A percentile compares a stretch with the other conserved stretches of the same genome.
These are phyloP conservation scores for Gaeumannomyces tritici DNA, from an alignment of 2,329 filamentous ascomycete genomes.

Conservation along the genomic window DNA sequence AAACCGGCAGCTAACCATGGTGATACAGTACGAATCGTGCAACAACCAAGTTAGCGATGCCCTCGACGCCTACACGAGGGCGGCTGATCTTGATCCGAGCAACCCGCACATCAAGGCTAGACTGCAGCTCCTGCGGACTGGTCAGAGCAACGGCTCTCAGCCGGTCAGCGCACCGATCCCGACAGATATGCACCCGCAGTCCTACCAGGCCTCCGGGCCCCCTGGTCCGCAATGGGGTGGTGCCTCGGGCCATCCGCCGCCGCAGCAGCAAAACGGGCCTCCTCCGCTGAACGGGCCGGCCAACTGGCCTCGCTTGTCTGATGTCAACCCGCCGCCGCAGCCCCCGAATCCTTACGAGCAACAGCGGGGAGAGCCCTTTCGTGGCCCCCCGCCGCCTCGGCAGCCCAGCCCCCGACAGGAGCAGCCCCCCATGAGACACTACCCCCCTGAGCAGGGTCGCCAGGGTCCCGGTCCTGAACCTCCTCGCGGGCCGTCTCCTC, in stretches of 20 bases:
- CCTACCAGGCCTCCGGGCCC: constrained; percentile 82
- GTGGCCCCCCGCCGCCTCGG: constrained; percentile 57
- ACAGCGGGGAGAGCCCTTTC: constrained; percentile 60
- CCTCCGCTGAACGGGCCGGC: constrained; percentile 48
- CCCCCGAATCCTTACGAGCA: constrained; percentile 76
- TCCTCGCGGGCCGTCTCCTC: constrained; percentile 42
- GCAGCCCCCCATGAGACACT: constrained; percentile 52
- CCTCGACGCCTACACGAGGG: constrained; percentile 87
- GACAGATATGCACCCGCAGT: constrained; percentile 91
- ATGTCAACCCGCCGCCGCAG: constrained; percentile 68
- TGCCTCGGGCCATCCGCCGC: constrained; percentile 49
- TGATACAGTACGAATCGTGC: constrained; percentile 79
- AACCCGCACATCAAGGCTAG: constrained; percentile 97
- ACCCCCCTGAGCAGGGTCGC: constrained; percentile 52
- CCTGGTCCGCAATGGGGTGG: constrained; percentile 85
- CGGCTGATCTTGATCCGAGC: constrained; percentile 82
- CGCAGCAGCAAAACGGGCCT: constrained; percentile 32
- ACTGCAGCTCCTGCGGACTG: constrained; percentile 77
- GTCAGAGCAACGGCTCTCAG: constrained; percentile 57
- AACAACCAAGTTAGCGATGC: constrained; percentile 98
- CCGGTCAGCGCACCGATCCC: constrained; percentile 68
- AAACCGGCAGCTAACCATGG: constrained; percentile 3
- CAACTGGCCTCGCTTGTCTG: constrained; percentile 59
- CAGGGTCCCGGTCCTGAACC: constrained; percentile 30
- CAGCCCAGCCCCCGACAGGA: constrained; percentile 72